Evolutionary conservation across 345 rosid species (phyloP).

Genomic region (Conringia planisiliqua): DNA sequence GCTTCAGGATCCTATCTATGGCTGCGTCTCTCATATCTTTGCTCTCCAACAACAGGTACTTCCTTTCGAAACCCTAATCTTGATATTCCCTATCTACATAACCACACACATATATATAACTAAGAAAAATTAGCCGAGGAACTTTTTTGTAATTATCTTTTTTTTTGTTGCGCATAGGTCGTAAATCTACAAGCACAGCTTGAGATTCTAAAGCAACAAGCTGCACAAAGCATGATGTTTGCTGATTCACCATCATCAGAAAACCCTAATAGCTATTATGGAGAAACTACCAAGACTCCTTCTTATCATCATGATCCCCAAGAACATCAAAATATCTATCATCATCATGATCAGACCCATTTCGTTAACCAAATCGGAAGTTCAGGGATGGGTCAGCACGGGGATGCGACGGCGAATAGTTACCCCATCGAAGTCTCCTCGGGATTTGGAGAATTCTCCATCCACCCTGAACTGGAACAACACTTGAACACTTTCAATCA

Average conservation of each 20-base stretch:
- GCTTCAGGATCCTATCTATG: constrained; percentile 94
- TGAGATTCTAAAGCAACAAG: constrained; percentile 79
- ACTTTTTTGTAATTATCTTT: not conserved
- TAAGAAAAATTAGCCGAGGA: not conserved
- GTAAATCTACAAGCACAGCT: constrained; percentile 83
- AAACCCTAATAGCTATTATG: constrained; percentile 53
- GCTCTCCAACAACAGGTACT: constrained; percentile 94
- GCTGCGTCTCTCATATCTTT: constrained; percentile 92
- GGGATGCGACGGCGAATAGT: constrained; percentile 32
- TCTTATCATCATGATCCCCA: constrained; percentile 25
- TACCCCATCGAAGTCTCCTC: constrained; percentile 40
- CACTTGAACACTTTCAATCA: constrained; percentile 50
- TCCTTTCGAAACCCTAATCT: constrained; percentile 27
- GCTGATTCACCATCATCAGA: constrained; percentile 43
- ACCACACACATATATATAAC: not conserved
- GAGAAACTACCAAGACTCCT: constrained; percentile 34
- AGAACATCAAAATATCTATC: constrained; percentile 35
- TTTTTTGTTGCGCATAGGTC: constrained; percentile 46
- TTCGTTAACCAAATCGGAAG: constrained; percentile 43
- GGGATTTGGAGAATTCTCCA: constrained; percentile 55
- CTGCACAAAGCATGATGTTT: constrained; percentile 49
- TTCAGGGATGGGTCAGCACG: constrained; percentile 28
- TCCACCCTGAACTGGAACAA: constrained; percentile 49
- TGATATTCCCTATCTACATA: not conserved
- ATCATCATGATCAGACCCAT: constrained; percentile 35